Base-by-base conservation (phyloP, 208 protist genomes). In the Trypanosoma boissoni region DNA sequence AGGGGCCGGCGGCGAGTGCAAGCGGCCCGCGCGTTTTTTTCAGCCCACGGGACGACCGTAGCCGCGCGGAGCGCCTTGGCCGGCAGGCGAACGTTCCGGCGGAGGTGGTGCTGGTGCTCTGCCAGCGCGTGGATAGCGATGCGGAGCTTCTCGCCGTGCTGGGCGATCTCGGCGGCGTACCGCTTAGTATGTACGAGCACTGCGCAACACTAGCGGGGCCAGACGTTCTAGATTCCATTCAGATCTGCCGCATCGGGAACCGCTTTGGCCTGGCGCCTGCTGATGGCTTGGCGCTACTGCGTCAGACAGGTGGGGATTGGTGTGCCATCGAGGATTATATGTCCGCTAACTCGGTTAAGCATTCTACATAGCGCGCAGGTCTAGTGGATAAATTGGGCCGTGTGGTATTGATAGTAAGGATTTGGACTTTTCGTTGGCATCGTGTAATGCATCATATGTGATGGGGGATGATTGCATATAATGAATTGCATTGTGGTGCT, bases 221-320 rank as follows among this genome's bases (percentile, higher is more conserved):
- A 39, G 75, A 95, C 48, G 63, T 83, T 9, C 24, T 95, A 27
- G 68, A 74, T 20, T 80, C 71, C 57, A 83, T 95, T 55, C 76
- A 92, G 37, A 24, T 95, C 1, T 88, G 79, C 46, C 84, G 88
- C 24, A 67, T 92, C 14, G 72, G 69, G 24, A 91, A 89, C 44
- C 72, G 74, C 0, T 85, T 82, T 52, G 73, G 82, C 2, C 52
- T 92, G 10, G 55, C 75, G 8, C 82, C 79, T 9, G 29, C 55
- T 1, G 63, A 63, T 0, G 88, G 84, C 16, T 64, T 86, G 8
- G 51, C 52, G 26, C 26, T 95, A n/a, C 61, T 95, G 29, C 72
- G 55, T 21, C 39, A 74, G 29, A 64, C 68, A 49, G 78, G 76
- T 16, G 64, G 74, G 5, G 72, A 91, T 61, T 95, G 88, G 85